A percentile compares a stretch with the other conserved stretches of the same genome.
These are phyloP conservation scores for Vitellaria paradoxa DNA, from an alignment of 179 eudicot genomes.

Conservation along the genomic window DNA sequence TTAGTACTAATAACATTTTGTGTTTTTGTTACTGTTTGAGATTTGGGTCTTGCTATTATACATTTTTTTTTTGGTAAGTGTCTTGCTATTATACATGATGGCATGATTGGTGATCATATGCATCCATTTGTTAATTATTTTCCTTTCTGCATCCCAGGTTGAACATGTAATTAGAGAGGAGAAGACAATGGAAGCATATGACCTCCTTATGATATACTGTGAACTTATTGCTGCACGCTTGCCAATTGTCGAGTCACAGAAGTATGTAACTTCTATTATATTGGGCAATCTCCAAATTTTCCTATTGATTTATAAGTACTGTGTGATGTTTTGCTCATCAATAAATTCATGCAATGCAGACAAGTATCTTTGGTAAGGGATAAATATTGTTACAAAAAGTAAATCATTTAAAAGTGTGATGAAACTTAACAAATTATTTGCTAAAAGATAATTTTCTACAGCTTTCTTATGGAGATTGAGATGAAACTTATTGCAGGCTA, in stretches of 20 bases:
- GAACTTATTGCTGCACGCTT: conserved; percentile 83
- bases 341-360: background rate
- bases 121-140: background rate
- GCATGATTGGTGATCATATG: background rate
- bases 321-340: background rate
- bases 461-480: background rate
- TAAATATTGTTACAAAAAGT: background rate
- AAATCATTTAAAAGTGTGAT: background rate
- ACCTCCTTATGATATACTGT: conserved; percentile 78
- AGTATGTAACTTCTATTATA: conserved; percentile 43
- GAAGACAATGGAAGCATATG: conserved; percentile 83
- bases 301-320: too few relatives aligned
- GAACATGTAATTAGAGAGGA: conserved; percentile 94
- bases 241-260: conserved; percentile 90
- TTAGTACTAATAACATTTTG: background rate
- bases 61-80: background rate
- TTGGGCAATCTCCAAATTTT: too few relatives aligned
- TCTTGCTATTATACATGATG: background rate
- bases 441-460: background rate
- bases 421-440: background rate
- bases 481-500: background rate
- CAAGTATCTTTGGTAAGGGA: background rate
- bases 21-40: background rate
- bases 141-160: conserved; percentile 51
- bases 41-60: background rate